These are phyloP conservation scores for Ustulina deusta DNA, from an alignment of 2,329 filamentous ascomycete genomes.

Conservation along the genomic window DNA sequence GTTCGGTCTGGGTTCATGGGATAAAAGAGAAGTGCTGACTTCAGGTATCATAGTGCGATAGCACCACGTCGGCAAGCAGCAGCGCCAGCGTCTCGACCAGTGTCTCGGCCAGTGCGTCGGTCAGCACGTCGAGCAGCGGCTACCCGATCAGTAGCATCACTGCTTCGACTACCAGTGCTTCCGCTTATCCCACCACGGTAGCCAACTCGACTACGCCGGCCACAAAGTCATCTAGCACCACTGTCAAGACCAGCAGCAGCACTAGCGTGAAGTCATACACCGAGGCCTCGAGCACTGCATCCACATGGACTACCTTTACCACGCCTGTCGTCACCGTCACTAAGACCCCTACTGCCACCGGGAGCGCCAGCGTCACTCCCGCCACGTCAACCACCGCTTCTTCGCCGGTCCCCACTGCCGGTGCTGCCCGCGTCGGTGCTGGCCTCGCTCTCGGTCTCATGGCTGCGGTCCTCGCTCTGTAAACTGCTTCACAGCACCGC, in stretches of 20 bases:
- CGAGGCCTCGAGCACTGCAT: background rate
- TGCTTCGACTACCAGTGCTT: background rate
- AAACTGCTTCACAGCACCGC: slow-evolving; percentile 15
- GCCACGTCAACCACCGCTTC: slow-evolving; percentile 22
- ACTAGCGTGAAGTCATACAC: slow-evolving; percentile 10
- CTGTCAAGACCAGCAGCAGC: slow-evolving; percentile 12
- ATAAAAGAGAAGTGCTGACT: slow-evolving; percentile 12
- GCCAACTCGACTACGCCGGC: background rate
- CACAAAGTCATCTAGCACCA: slow-evolving; percentile 2
- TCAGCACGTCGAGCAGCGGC: slow-evolving; percentile 4
- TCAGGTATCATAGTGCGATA: slow-evolving; percentile 23
- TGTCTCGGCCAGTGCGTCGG: slow-evolving; percentile 14
- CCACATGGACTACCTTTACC: slow-evolving; percentile 16
- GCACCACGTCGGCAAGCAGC: slow-evolving; percentile 16
- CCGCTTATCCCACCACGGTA: slow-evolving; percentile 5
- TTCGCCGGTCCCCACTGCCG: slow-evolving; percentile 43
- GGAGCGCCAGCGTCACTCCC: slow-evolving; percentile 3
- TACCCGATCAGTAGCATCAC: slow-evolving; percentile 7
- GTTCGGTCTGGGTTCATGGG: background rate
- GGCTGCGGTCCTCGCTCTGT: slow-evolving; percentile 55
- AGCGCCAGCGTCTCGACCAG: background rate
- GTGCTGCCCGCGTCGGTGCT: slow-evolving; percentile 52
- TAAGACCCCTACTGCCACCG: background rate
- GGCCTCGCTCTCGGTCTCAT: slow-evolving; percentile 57
- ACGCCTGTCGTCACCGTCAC: slow-evolving; percentile 28